Evolutionary conservation across 2,329 filamentous ascomycete genomes (phyloP).

Genomic region (Cyphellophora europaea): DNA sequence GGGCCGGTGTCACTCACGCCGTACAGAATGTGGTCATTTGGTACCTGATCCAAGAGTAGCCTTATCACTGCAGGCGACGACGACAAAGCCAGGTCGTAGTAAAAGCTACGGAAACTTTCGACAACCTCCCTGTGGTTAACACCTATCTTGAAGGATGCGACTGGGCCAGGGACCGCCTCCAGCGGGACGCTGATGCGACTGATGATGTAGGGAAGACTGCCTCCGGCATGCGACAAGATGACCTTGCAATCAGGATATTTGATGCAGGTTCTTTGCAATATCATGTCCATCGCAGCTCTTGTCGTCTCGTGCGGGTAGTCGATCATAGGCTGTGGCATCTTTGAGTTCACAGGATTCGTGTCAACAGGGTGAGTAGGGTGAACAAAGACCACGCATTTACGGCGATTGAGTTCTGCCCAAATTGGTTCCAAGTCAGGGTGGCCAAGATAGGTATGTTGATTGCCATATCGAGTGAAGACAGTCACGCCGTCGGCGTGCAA

Average conservation of each 20-base stretch:
- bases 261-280: constrained; percentile 14
- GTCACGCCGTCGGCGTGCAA: constrained; percentile 5
- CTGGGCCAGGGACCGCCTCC: too few species aligned
- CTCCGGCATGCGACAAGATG: constrained; percentile 20
- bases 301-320: constrained; percentile 22
- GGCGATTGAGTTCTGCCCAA: constrained; percentile 4
- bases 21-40: constrained; percentile 18
- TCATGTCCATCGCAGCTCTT: constrained; percentile 18
- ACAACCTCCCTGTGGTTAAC: too few species aligned
- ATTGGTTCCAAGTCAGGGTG: constrained; percentile 4
- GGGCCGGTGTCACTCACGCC: too few species aligned
- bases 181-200: too few species aligned
- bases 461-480: constrained; percentile 6
- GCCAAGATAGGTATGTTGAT: constrained; percentile 5
- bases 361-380: constrained; percentile 3
- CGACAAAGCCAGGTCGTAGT: constrained; percentile 22
- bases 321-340: constrained; percentile 14
- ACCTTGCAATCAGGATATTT: constrained; percentile 17
- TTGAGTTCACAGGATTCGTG: neutral
- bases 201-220: constrained; percentile 18
- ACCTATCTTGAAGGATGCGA: too few species aligned
- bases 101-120: constrained; percentile 11
- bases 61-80: constrained; percentile 8
- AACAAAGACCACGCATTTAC: constrained; percentile 4
- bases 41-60: constrained; percentile 3